phyloP scores from a whole-genome alignment of 2,329 filamentous ascomycete genomes.

The Emergomyces africanus region DNA sequence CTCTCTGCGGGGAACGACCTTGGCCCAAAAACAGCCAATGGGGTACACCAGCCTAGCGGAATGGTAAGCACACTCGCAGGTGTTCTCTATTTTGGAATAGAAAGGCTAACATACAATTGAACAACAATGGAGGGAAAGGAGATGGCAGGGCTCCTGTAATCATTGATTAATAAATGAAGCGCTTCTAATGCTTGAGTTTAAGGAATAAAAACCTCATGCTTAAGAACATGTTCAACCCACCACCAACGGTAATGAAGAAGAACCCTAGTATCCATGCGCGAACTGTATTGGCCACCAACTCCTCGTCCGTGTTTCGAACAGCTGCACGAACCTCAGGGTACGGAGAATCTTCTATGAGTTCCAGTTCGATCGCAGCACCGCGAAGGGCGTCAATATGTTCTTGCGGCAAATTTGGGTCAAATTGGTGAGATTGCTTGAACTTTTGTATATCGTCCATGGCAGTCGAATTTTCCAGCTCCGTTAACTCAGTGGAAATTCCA shows the following conservation, averaged over 20 bases:
- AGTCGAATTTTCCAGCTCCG: background rate
- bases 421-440: constrained; percentile 11
- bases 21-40: constrained; percentile 21
- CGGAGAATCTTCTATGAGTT: constrained; percentile 49
- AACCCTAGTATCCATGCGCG: constrained; percentile 49
- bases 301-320: constrained; percentile 49
- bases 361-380: constrained; percentile 43
- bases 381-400: constrained; percentile 48
- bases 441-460: constrained; percentile 1
- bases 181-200: background rate
- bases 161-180: background rate
- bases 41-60: constrained; percentile 38
- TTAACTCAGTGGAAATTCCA: background rate
- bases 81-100: background rate
- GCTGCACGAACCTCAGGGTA: constrained; percentile 50
- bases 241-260: constrained; percentile 44
- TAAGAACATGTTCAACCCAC: constrained; percentile 46
- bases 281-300: constrained; percentile 47
- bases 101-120: constrained; percentile 28
- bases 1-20: constrained; percentile 18
- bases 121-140: constrained; percentile 45
- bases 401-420: constrained; percentile 48
- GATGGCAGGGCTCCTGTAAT: constrained; percentile 33
- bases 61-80: background rate
- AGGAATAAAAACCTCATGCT: constrained; percentile 28